Evolutionary conservation across 768 basidiomycete genomes (phyloP), one percentile per base, ranked within the genome.

Genomic region (Ramaria rubella): DNA sequence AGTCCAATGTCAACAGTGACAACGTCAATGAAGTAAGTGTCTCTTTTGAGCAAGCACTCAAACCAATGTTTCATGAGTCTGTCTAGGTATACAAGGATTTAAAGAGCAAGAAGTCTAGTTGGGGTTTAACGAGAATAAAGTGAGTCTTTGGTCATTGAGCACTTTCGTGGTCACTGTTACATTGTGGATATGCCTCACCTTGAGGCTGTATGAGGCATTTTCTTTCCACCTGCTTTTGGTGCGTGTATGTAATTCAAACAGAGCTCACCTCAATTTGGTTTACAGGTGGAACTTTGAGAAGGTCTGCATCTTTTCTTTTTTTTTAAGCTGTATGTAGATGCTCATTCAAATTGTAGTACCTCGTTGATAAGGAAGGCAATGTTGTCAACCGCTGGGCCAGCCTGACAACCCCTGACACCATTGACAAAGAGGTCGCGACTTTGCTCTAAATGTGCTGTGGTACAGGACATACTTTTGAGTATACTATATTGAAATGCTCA

Each of bases 1-100:
- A 95, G 73, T 87, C 87, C 19, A 90, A 96, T 51, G 94, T 96
- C 38, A 97, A 96, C 68, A 94, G 94, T 3, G 82, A 86, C 62
- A 73, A 78, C 61, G 82, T 88, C 58, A 93, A 93, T 71, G 80
- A 87, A 62, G 69, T 63, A n/a, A 58, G 26, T 45, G 15, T 24
- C 23, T 30, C 17, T 23, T 52, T 7, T 2, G 11, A n/a, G n/a
- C 36, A 19, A 19, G 19, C n/a, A 26, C 23, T 29, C n/a, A n/a
- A n/a, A n/a, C n/a, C n/a, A n/a, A n/a, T n/a, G n/a, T n/a, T n/a
- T n/a, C n/a, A n/a, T n/a, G n/a, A n/a, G n/a, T n/a, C n/a, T n/a
- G 15, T 19, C 26, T 31, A 52, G 49, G 86, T 93, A 0, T 94
- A 79, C 77, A 80, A 86, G 58, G 94, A 83, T 81, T 77, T 95